Evolutionary conservation across 805 yeast genomes (phyloP).

Genomic region (Ogataea chonburiensis): DNA sequence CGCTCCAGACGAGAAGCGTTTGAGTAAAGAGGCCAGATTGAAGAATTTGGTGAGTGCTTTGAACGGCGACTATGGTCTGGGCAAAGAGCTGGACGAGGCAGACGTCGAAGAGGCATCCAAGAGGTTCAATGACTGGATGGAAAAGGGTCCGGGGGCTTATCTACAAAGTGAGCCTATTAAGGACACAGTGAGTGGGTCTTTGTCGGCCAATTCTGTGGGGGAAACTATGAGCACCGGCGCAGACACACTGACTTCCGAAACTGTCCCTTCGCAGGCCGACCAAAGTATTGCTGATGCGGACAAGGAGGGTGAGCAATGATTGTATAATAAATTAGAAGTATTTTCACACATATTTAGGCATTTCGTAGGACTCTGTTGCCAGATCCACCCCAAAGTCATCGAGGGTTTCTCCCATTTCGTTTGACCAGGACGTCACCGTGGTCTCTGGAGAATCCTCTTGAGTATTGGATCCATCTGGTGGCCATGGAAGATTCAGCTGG

Average conservation of each 20-base stretch:
- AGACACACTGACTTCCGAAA: slow-evolving; percentile 18
- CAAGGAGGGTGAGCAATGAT: slow-evolving; percentile 7
- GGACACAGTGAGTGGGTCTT: slow-evolving; percentile 21
- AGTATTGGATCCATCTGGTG: slow-evolving; percentile 71
- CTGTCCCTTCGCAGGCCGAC: slow-evolving; percentile 12
- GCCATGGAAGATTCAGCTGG: slow-evolving; percentile 80
- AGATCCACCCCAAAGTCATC: slow-evolving; percentile 87
- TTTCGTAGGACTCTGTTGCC: slow-evolving; percentile 47
- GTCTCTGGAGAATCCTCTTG: slow-evolving; percentile 1
- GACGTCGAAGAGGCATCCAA: slow-evolving; percentile 34
- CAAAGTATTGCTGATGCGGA: slow-evolving; percentile 14
- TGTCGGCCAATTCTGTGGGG: slow-evolving; percentile 12
- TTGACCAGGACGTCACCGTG: slow-evolving; percentile 51
- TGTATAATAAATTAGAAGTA: slow-evolving; percentile 9
- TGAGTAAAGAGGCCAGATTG: slow-evolving; percentile 16
- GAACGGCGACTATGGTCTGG: slow-evolving; percentile 60
- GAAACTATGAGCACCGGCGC: slow-evolving; percentile 17
- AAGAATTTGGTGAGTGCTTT: slow-evolving; percentile 38
- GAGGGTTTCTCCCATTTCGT: slow-evolving; percentile 79
- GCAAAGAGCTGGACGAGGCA: slow-evolving; percentile 43
- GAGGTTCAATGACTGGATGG: slow-evolving; percentile 36
- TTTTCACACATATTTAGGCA: slow-evolving; percentile 13
- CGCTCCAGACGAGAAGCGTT: slow-evolving; percentile 27
- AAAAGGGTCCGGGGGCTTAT: slow-evolving; percentile 41
- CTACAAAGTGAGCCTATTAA: slow-evolving; percentile 17